A percentile compares a stretch with the other conserved stretches of the same genome.
These are phyloP conservation scores for Cladochytrium replicatum DNA, from an alignment of 192 early-diverging fungal genomes.

Conservation along the genomic window DNA sequence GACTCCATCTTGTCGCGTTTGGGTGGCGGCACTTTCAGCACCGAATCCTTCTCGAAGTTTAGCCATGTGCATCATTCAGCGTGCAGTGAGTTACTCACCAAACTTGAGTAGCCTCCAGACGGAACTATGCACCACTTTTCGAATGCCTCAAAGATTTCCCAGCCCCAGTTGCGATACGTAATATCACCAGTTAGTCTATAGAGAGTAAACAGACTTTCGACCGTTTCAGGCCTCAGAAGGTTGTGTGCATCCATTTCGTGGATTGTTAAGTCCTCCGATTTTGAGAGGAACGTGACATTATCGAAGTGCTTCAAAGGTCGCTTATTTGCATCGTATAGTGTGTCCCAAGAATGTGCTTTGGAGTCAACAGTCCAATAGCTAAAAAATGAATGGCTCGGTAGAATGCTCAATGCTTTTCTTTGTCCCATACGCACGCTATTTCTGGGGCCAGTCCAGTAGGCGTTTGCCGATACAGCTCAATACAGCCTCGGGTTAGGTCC, in stretches of 20 bases:
- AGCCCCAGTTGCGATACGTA: slow-evolving; percentile 63
- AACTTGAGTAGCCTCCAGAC: slow-evolving; percentile 45
- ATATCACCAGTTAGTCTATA: slow-evolving; percentile 76
- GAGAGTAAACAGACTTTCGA: slow-evolving; percentile 81
- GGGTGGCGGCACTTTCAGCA: slow-evolving; percentile 34
- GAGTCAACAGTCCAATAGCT: not conserved
- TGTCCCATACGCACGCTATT: slow-evolving; percentile 51
- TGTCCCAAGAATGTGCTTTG: no score
- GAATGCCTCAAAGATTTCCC: slow-evolving; percentile 80
- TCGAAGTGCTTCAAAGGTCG: slow-evolving; percentile 1
- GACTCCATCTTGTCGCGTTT: slow-evolving; percentile 68
- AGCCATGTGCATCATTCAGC: not conserved
- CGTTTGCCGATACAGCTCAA: slow-evolving; percentile 70
- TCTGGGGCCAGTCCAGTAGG: slow-evolving; percentile 74
- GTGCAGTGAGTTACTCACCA: slow-evolving; percentile 22
- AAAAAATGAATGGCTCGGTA: not conserved
- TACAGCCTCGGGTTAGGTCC: slow-evolving; percentile 67
- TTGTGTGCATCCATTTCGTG: slow-evolving; percentile 59
- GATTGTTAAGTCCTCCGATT: slow-evolving; percentile 52
- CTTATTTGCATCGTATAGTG: slow-evolving; percentile 8
- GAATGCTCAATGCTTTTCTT: slow-evolving; percentile 6
- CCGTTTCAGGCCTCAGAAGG: slow-evolving; percentile 78
- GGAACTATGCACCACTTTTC: slow-evolving; percentile 64
- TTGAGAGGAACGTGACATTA: slow-evolving; percentile 14
- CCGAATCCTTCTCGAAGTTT: slow-evolving; percentile 12